Base-by-base conservation (phyloP, 208 protist genomes). In the Crithidia thermophila region DNA sequence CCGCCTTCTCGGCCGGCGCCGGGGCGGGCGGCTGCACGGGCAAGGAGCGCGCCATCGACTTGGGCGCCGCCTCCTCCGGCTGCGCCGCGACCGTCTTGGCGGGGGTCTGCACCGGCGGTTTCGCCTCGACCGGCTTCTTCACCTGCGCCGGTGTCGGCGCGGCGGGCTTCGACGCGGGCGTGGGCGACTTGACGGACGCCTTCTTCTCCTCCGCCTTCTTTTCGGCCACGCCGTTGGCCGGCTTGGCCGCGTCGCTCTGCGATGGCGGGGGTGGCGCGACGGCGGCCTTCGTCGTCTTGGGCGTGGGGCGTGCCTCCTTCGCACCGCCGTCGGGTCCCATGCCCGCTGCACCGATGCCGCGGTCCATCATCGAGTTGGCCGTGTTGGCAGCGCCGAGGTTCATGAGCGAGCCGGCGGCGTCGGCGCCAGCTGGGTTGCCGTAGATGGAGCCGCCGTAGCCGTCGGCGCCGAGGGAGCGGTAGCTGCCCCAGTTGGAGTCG, bases 401-500 rank as follows among this genome's bases (percentile, higher is more conserved):
- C 39, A 67, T 73, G 36, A 67, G 52, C 16, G 68, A 74, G 1
- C 51, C 60, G 11, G 34, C 64, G 13, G 27, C 61, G 21, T 45
- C 46, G 4, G 39, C 61, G 39, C 40, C 49, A 30, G n/a, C n/a
- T n/a, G 36, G 23, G 43, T 42, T 59, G 52, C 61, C 57, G 57
- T 56, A 68, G 37, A 73, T 51, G 25, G 68, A 73, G 27, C 73
- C 67, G 63, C 68, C 39, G 39, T 31, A 50, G 53, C 65, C 50
- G 50, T 77, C 58, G 2, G 53, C 56, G 25, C 57, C 68, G 45
- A 33, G 51, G 25, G 49, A 67, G 33, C 47, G 34, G 66, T 72
- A 84, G 55, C 74, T 82, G 25, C 58, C 70, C 71, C 72, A 82
- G 71, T 78, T 75, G 14, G 75, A 84, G 77, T 82, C 72, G 51